A percentile compares a stretch with the other conserved stretches of the same genome.
Conservation (phyloP, 2,329 filamentous ascomycete genomes). For the Colletotrichum tofieldiae region DNA sequence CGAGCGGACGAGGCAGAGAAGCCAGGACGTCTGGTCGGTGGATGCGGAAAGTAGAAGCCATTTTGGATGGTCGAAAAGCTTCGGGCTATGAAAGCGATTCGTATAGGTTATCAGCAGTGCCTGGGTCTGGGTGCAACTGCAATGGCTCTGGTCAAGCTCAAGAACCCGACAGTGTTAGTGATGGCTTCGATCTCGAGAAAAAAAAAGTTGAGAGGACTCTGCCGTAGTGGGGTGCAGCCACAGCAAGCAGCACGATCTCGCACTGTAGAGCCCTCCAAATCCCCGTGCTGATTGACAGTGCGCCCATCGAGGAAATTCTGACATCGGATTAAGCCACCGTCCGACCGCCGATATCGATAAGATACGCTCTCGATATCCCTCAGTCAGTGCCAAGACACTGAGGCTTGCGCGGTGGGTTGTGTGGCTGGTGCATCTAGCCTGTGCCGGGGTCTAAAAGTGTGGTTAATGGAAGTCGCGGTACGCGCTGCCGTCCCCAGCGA, state of each 20-base stretch:
- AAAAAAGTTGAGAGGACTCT: slow-evolving; percentile 41
- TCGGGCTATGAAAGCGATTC: neutral
- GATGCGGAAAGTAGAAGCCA: slow-evolving; percentile 74
- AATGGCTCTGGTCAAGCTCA: slow-evolving; percentile 31
- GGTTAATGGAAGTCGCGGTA: slow-evolving; percentile 43
- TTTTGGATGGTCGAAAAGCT: slow-evolving; percentile 48
- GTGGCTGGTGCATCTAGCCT: neutral
- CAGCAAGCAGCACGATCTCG: neutral
- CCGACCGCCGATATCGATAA: slow-evolving; percentile 29
- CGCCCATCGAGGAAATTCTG: neutral
- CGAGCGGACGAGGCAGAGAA: slow-evolving; percentile 71
- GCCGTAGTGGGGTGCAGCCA: slow-evolving; percentile 35
- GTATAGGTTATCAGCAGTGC: slow-evolving; percentile 7
- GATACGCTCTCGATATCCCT: neutral
- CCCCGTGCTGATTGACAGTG: slow-evolving; percentile 3
- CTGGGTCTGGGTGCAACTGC: slow-evolving; percentile 22
- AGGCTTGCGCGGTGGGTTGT: neutral
- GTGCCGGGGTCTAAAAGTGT: neutral
- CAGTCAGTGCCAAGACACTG: no score
- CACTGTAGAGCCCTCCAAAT: neutral
- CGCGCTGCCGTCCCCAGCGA: slow-evolving; percentile 28
- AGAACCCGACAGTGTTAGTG: slow-evolving; percentile 33
- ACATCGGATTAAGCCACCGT: slow-evolving; percentile 16
- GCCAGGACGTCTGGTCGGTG: slow-evolving; percentile 77
- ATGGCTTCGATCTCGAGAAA: slow-evolving; percentile 36